These are phyloP conservation scores for Amauroascus verrucosus DNA, from an alignment of 2,329 filamentous ascomycete genomes.

Conservation along the genomic window DNA sequence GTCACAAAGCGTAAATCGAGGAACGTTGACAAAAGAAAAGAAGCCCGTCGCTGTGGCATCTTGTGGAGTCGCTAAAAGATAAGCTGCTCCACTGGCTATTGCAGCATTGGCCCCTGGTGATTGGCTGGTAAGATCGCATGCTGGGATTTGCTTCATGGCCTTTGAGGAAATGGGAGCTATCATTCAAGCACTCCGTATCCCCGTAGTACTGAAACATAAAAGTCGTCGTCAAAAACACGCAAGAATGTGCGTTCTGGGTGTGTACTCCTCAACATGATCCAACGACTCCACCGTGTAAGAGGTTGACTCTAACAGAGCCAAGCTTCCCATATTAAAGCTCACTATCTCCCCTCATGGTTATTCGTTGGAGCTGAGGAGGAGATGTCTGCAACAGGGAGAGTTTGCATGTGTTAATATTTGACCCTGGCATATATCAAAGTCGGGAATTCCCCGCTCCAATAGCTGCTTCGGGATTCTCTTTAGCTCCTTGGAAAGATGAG, in stretches of 20 bases:
- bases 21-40: neutral
- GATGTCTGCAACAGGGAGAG: no score
- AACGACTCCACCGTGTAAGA: no score
- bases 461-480: neutral
- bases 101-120: neutral
- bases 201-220: no score
- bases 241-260: neutral
- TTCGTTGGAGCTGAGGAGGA: no score
- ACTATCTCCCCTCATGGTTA: neutral
- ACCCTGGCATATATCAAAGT: neutral
- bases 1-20: conserved; percentile 2
- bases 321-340: no score
- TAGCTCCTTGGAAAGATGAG: neutral
- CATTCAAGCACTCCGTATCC: no score
- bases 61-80: conserved; percentile 1
- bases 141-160: neutral
- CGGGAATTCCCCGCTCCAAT: neutral
- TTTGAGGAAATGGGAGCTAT: neutral
- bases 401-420: no score
- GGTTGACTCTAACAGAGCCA: no score
- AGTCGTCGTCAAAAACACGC: no score
- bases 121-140: neutral
- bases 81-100: conserved; percentile 7
- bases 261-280: neutral
- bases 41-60: neutral